phyloP scores from a whole-genome alignment of 176 grass and related monocot genomes.

The Avena sativa region DNA sequence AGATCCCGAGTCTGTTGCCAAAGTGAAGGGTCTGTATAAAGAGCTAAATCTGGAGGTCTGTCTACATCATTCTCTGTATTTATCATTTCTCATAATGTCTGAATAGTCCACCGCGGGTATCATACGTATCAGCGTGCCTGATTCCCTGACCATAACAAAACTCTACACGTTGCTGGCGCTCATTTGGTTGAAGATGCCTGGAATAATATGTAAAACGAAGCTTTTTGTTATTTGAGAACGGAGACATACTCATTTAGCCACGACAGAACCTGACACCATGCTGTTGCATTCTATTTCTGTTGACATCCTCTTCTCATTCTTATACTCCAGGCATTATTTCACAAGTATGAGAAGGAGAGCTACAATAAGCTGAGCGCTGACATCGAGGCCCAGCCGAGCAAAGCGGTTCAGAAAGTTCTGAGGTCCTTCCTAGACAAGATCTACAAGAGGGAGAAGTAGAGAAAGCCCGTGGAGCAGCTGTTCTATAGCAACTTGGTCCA shows the following conservation, averaged over 20 bases:
- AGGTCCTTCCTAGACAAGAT: constrained; percentile 95
- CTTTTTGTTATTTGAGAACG: background rate
- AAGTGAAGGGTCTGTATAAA: constrained; percentile 90
- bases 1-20: constrained; percentile 77
- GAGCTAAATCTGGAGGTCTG: constrained; percentile 92
- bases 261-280: background rate
- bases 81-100: constrained; percentile 29
- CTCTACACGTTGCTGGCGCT: background rate
- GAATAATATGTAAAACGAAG: constrained; percentile 10
- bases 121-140: background rate
- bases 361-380: constrained; percentile 72
- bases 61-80: constrained; percentile 20
- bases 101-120: background rate
- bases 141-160: constrained; percentile 3
- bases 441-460: constrained; percentile 91
- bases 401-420: constrained; percentile 75
- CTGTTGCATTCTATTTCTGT: background rate
- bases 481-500: constrained; percentile 10
- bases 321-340: constrained; percentile 58
- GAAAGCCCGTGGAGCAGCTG: constrained; percentile 26
- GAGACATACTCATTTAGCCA: background rate
- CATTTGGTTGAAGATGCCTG: constrained; percentile 35
- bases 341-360: constrained; percentile 69
- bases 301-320: constrained; percentile 10
- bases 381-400: constrained; percentile 85